A percentile compares a stretch with the other conserved stretches of the same genome.
Evolutionary conservation across 2,329 filamentous ascomycete genomes (phyloP).

Genomic region (Camillea tinctor): DNA sequence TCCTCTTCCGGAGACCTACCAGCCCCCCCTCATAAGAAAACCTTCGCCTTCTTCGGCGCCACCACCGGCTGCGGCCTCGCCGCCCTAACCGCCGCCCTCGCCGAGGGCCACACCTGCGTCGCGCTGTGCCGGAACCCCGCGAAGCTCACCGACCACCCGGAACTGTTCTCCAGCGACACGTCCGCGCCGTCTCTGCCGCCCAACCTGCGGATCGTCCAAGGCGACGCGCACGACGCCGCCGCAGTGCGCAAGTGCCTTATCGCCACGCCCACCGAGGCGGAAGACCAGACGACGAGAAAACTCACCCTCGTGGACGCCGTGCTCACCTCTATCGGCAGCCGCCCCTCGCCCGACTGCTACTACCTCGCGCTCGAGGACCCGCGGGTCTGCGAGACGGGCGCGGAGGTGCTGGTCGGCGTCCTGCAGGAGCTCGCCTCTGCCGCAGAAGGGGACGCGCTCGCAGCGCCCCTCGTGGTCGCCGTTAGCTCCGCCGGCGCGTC

Average conservation of each 20-base stretch:
- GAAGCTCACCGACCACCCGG: conserved; percentile 42
- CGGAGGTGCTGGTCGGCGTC: conserved; percentile 41
- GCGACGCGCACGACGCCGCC: conserved; percentile 45
- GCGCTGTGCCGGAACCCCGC: conserved; percentile 50
- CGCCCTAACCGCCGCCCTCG: conserved; percentile 44
- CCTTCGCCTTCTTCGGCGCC: conserved; percentile 53
- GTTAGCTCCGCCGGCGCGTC: conserved; percentile 45
- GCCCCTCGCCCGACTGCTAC: conserved; percentile 25
- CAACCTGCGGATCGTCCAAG: conserved; percentile 44
- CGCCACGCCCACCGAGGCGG: conserved; percentile 10
- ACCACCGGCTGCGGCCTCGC: conserved; percentile 50
- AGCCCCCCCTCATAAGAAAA: conserved; percentile 27
- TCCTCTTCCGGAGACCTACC: background rate
- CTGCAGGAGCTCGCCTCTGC: conserved; percentile 20
- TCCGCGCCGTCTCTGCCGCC: conserved; percentile 22
- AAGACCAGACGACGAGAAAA: background rate
- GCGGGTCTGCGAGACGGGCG: conserved; percentile 46
- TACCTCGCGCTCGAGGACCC: conserved; percentile 44
- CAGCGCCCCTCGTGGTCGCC: conserved; percentile 37
- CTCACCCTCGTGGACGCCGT: conserved; percentile 42
- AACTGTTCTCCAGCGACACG: too few species aligned
- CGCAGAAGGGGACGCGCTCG: too few species aligned
- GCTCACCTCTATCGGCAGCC: conserved; percentile 47
- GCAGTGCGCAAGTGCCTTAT: conserved; percentile 39
- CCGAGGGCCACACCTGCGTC: conserved; percentile 45